A percentile compares a stretch with the other conserved stretches of the same genome.
Conservation (phyloP, 108 stramenopile genomes). For the Cyclotella sp. region DNA sequence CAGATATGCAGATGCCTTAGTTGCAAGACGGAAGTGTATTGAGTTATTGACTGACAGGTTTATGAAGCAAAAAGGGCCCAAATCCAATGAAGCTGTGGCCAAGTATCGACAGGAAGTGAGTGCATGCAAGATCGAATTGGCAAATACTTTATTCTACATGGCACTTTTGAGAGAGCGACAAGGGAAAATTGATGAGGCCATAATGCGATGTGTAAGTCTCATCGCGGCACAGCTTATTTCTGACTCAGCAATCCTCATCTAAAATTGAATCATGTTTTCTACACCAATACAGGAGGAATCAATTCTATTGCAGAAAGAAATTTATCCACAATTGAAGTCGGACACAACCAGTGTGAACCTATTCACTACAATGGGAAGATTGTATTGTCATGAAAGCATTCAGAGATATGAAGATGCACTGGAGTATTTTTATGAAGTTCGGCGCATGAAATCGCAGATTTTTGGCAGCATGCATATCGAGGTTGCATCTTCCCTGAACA, state of each 20-base stretch:
- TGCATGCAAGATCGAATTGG: slow-evolving; percentile 42
- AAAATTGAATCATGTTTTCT: neutral
- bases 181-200: slow-evolving; percentile 33
- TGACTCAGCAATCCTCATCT: neutral
- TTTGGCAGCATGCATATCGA: slow-evolving; percentile 45
- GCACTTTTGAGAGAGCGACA: slow-evolving; percentile 40
- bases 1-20: slow-evolving; percentile 47
- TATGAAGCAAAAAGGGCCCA: slow-evolving; percentile 27
- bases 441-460: slow-evolving; percentile 38
- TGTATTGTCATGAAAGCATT: slow-evolving; percentile 42
- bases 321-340: slow-evolving; percentile 20
- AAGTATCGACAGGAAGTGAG: slow-evolving; percentile 42
- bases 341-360: slow-evolving; percentile 39
- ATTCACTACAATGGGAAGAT: slow-evolving; percentile 35
- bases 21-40: slow-evolving; percentile 45
- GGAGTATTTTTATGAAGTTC: slow-evolving; percentile 43
- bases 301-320: slow-evolving; percentile 27
- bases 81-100: slow-evolving; percentile 28
- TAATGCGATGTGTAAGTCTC: slow-evolving; percentile 32
- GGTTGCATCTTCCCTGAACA: slow-evolving; percentile 52
- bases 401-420: slow-evolving; percentile 47
- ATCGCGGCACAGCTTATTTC: neutral
- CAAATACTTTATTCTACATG: slow-evolving; percentile 39
- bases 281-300: slow-evolving; percentile 33
- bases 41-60: slow-evolving; percentile 38